Percentiles rank a stretch among this genome's conserved stretches.
Conservation (phyloP, 441 rosid genomes). For the Biscutella auriculata region DNA sequence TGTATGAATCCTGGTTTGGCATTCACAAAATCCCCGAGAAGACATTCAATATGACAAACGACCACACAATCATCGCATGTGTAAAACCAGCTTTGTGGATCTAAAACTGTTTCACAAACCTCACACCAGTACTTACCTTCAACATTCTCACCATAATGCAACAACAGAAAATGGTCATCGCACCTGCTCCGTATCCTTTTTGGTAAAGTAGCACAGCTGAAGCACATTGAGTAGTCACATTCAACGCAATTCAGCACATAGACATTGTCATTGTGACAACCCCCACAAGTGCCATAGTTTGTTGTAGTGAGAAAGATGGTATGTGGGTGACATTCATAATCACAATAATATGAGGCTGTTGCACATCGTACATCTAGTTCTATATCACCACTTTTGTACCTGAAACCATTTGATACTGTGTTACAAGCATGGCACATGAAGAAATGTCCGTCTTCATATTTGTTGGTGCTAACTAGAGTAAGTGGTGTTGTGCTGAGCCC, state of each 20-base stretch:
- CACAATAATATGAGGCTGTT: not conserved
- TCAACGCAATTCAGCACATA: not conserved
- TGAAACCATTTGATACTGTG: not conserved
- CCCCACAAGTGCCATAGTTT: not conserved
- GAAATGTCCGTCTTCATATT: not conserved
- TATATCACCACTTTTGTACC: not conserved
- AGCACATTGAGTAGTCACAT: not conserved
- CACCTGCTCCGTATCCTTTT: not conserved
- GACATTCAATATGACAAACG: conserved; percentile 1
- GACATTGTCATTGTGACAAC: not conserved
- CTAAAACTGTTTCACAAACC: not conserved
- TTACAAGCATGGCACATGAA: not conserved
- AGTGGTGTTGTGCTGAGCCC: not conserved
- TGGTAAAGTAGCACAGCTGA: not conserved
- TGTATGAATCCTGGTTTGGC: not conserved
- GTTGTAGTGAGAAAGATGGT: not conserved
- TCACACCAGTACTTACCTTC: conserved; percentile 5
- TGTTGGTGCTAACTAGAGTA: too few relatives aligned
- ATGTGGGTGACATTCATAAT: not conserved
- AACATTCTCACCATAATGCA: not conserved
- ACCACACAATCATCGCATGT: not conserved
- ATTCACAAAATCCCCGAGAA: not conserved
- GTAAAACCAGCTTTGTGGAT: conserved; percentile 5
- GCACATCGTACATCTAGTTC: not conserved
- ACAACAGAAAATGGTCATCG: not conserved